These are phyloP conservation scores for Epichloe sylvatica DNA, from an alignment of 2,329 filamentous ascomycete genomes.

Conservation along the genomic window DNA sequence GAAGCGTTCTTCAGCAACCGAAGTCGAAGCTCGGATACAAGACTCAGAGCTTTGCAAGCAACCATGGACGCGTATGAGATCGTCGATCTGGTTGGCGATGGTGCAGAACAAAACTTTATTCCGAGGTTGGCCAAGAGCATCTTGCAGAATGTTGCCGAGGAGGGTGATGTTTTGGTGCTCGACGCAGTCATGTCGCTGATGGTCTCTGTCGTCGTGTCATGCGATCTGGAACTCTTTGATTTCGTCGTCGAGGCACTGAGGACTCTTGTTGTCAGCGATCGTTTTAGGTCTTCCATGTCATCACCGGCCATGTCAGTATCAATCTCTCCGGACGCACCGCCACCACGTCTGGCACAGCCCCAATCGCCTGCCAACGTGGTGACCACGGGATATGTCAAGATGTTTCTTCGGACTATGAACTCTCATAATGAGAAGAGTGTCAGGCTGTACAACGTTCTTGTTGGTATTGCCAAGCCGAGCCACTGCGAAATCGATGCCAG, in stretches of 20 bases:
- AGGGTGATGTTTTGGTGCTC: conserved; percentile 51
- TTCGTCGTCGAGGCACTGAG: conserved; percentile 40
- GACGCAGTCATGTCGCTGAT: conserved; percentile 51
- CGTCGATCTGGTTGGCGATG: conserved; percentile 42
- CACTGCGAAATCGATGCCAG: conserved; percentile 54
- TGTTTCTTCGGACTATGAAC: conserved; percentile 64
- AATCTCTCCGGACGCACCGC: conserved; percentile 12
- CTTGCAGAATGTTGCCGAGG: conserved; percentile 45
- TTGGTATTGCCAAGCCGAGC: conserved; percentile 47
- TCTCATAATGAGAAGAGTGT: conserved; percentile 50
- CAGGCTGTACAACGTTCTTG: conserved; percentile 46
- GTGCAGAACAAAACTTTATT: conserved; percentile 43
- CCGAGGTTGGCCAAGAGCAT: conserved; percentile 46
- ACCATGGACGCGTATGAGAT: conserved; percentile 47
- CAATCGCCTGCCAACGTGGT: conserved; percentile 56
- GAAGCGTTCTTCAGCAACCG: conserved; percentile 50
- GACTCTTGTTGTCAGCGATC: conserved; percentile 35
- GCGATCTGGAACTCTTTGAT: conserved; percentile 44
- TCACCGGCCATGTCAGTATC: conserved; percentile 15
- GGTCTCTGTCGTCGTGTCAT: conserved; percentile 48
- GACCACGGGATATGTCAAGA: conserved; percentile 53
- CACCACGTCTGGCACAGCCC: conserved; percentile 12
- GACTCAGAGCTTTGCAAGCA: conserved; percentile 46
- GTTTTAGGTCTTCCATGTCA: conserved; percentile 28
- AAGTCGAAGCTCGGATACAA: conserved; percentile 44